These are phyloP conservation scores for Aspergillus ostianus DNA, from an alignment of 495 filamentous ascomycete species.

Conservation along the genomic window DNA sequence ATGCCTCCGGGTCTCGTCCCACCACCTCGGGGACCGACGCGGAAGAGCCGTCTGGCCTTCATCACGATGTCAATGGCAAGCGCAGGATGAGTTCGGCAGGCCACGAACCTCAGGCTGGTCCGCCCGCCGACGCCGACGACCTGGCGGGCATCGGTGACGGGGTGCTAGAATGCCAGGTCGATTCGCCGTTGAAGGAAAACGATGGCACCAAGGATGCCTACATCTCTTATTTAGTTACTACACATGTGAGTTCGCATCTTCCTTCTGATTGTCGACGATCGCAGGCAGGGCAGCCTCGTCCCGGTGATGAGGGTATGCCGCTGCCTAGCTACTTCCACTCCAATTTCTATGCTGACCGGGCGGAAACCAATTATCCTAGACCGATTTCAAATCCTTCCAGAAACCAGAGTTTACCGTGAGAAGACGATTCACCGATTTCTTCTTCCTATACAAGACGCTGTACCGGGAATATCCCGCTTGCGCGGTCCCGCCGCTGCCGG, in stretches of 20 bases:
- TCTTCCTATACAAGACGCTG: slow-evolving; percentile 91
- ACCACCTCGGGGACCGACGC: slow-evolving; percentile 45
- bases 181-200: slow-evolving; percentile 82
- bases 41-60: slow-evolving; percentile 31
- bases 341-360: slow-evolving; percentile 13
- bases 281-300: slow-evolving; percentile 4
- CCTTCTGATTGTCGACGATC: neutral
- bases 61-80: slow-evolving; percentile 51
- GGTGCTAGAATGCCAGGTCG: slow-evolving; percentile 78
- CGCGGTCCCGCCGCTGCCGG: slow-evolving; percentile 91
- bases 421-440: slow-evolving; percentile 93
- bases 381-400: slow-evolving; percentile 89
- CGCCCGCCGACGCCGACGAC: slow-evolving; percentile 56
- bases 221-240: slow-evolving; percentile 91
- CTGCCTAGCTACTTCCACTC: neutral
- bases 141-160: slow-evolving; percentile 72
- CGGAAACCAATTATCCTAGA: slow-evolving; percentile 48
- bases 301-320: slow-evolving; percentile 12
- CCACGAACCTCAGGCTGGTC: slow-evolving; percentile 51
- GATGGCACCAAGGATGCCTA: slow-evolving; percentile 98
- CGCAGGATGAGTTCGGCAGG: slow-evolving; percentile 46
- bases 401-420: slow-evolving; percentile 72
- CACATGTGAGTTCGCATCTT: slow-evolving; percentile 59
- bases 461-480: slow-evolving; percentile 82
- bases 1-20: slow-evolving; percentile 40